These are phyloP conservation scores for Hanseniaspora sp. DNA, from an alignment of 1,139 yeast genomes.

Conservation along the genomic window DNA sequence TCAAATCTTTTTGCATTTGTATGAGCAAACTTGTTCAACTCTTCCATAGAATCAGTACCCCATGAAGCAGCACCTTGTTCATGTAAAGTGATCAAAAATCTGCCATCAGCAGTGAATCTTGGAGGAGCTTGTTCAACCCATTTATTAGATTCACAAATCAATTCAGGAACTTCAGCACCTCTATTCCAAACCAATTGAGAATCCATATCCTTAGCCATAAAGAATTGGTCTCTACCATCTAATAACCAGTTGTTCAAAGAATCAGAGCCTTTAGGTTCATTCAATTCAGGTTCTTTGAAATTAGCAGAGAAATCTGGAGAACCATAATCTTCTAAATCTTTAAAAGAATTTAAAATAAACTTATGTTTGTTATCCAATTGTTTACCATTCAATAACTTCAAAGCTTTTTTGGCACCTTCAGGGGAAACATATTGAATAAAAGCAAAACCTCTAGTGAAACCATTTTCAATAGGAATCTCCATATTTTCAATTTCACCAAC, in stretches of 20 bases:
- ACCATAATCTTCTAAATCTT: slow-evolving; percentile 77
- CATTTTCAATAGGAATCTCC: slow-evolving; percentile 70
- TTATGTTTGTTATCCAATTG: slow-evolving; percentile 91
- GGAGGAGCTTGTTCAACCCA: slow-evolving; percentile 76
- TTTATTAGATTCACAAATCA: slow-evolving; percentile 67
- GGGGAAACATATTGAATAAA: slow-evolving; percentile 71
- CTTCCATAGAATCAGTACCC: slow-evolving; percentile 79
- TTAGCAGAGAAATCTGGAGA: slow-evolving; percentile 54
- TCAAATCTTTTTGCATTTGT: slow-evolving; percentile 83
- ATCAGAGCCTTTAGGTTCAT: slow-evolving; percentile 63
- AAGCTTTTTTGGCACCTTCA: slow-evolving; percentile 65
- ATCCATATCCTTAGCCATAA: slow-evolving; percentile 65
- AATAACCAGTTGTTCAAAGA: slow-evolving; percentile 85
- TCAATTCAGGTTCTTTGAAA: slow-evolving; percentile 59
- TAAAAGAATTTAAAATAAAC: slow-evolving; percentile 67
- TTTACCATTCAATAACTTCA: slow-evolving; percentile 72
- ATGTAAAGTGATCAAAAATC: slow-evolving; percentile 75
- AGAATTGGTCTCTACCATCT: slow-evolving; percentile 90
- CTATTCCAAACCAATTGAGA: slow-evolving; percentile 88
- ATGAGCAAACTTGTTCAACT: slow-evolving; percentile 72
- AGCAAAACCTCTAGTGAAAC: slow-evolving; percentile 75
- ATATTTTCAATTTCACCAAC: slow-evolving; percentile 46
- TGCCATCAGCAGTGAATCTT: slow-evolving; percentile 90
- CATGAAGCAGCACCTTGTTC: slow-evolving; percentile 93
- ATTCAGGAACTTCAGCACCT: slow-evolving; percentile 62